phyloP scores from a whole-genome alignment of 768 basidiomycete genomes.

The Amanita muscaria region DNA sequence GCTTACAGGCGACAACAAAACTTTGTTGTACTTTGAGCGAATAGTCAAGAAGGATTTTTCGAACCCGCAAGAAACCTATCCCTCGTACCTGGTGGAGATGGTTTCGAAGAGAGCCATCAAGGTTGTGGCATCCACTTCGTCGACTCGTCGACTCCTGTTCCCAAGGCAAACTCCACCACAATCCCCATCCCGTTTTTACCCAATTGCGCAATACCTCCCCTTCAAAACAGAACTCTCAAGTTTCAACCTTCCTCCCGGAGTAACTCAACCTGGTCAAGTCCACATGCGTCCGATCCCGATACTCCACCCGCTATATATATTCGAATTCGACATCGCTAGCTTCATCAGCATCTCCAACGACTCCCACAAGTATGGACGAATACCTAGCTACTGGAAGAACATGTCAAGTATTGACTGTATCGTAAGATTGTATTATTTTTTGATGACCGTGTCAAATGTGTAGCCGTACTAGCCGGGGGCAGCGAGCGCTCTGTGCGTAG shows the following conservation, averaged over 20 bases:
- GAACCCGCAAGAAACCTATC: constrained; percentile 43
- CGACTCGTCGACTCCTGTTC: constrained; percentile 33
- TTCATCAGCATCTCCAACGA: constrained; percentile 53
- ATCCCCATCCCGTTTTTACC: constrained; percentile 39
- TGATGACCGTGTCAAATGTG: too few relatives aligned
- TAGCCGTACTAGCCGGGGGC: too few relatives aligned
- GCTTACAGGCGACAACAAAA: constrained; percentile 60
- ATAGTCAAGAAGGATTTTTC: constrained; percentile 54
- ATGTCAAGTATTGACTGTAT: too few relatives aligned
- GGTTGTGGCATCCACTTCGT: constrained; percentile 30
- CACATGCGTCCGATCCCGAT: constrained; percentile 26
- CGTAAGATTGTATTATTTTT: too few relatives aligned
- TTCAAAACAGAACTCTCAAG: constrained; percentile 21
- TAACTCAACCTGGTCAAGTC: constrained; percentile 19
- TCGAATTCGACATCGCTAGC: constrained; percentile 49
- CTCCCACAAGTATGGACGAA: constrained; percentile 45
- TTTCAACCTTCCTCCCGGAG: constrained; percentile 25
- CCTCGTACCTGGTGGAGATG: constrained; percentile 51
- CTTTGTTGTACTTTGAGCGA: constrained; percentile 50
- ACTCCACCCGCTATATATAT: constrained; percentile 47
- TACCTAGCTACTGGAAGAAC: too few relatives aligned
- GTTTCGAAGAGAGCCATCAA: constrained; percentile 52
- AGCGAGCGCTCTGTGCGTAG: too few relatives aligned
- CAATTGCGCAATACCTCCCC: constrained; percentile 27
- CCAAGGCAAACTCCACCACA: constrained; percentile 33